Evolutionary conservation across 164 flowering plant species (phyloP).

Genomic region (Dillenia turbinata): DNA sequence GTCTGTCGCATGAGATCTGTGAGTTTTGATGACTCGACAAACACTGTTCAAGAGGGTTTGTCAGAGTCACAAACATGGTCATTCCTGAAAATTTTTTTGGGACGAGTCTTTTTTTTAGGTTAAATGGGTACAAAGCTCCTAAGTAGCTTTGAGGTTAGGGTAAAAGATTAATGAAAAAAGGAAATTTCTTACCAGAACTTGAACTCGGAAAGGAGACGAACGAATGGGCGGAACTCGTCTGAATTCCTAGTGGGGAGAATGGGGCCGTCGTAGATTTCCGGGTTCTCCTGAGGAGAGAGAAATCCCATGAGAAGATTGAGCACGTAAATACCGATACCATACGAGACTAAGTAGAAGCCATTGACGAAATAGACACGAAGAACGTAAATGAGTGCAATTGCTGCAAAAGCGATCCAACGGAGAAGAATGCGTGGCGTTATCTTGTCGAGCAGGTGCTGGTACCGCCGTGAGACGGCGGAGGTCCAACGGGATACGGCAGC

Average conservation of each 20-base stretch:
- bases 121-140: neutral
- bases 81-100: no score
- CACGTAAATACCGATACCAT: constrained; percentile 58
- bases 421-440: constrained; percentile 36
- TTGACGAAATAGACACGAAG: constrained; percentile 45
- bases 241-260: constrained; percentile 45
- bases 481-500: constrained; percentile 24
- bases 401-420: constrained; percentile 47
- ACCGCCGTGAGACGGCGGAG: constrained; percentile 24
- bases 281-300: constrained; percentile 63
- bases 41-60: neutral
- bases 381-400: constrained; percentile 27
- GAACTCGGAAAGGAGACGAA: constrained; percentile 64
- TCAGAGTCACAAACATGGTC: no score
- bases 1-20: no score
- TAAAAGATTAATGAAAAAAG: neutral
- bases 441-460: constrained; percentile 51
- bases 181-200: constrained; percentile 48
- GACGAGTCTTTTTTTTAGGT: neutral
- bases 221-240: constrained; percentile 71
- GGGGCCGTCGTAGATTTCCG: constrained; percentile 42
- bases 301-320: constrained; percentile 55
- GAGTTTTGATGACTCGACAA: no score
- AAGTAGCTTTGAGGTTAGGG: neutral
- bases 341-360: constrained; percentile 60